Evolutionary conservation across 192 early-diverging fungal species (phyloP).

Genomic region (Coemansia sp.): DNA sequence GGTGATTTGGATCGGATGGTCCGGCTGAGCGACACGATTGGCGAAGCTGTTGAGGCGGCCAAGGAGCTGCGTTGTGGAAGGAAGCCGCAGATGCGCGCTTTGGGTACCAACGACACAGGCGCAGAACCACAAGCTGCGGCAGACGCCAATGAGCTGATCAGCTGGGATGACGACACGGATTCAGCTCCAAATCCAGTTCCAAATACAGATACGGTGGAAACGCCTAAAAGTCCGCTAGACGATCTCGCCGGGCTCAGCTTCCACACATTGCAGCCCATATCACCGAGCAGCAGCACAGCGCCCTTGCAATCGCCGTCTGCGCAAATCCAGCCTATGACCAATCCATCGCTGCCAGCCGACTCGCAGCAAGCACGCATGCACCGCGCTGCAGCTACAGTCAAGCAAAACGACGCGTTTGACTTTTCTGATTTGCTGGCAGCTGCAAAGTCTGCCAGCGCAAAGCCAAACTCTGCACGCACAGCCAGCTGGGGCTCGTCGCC

Average conservation of each 20-base stretch:
- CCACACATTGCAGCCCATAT: not conserved
- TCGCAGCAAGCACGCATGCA: constrained; percentile 34
- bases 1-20: constrained; percentile 38
- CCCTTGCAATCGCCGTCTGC: not conserved
- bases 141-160: constrained; percentile 23
- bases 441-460: constrained; percentile 26
- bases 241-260: constrained; percentile 46
- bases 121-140: not conserved
- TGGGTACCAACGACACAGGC: not conserved
- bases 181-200: not conserved
- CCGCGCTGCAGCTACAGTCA: constrained; percentile 8
- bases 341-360: constrained; percentile 43
- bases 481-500: constrained; percentile 46
- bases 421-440: constrained; percentile 45
- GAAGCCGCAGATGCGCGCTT: constrained; percentile 16
- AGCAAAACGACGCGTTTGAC: constrained; percentile 46
- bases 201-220: not conserved
- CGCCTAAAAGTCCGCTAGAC: constrained; percentile 21
- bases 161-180: constrained; percentile 19
- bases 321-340: constrained; percentile 36
- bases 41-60: constrained; percentile 31
- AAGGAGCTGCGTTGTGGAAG: constrained; percentile 34
- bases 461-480: constrained; percentile 26
- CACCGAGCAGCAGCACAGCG: not conserved
- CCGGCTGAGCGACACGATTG: constrained; percentile 40